phyloP scores from a whole-genome alignment of 2,329 filamentous ascomycete genomes.

The Camillea tinctor region DNA sequence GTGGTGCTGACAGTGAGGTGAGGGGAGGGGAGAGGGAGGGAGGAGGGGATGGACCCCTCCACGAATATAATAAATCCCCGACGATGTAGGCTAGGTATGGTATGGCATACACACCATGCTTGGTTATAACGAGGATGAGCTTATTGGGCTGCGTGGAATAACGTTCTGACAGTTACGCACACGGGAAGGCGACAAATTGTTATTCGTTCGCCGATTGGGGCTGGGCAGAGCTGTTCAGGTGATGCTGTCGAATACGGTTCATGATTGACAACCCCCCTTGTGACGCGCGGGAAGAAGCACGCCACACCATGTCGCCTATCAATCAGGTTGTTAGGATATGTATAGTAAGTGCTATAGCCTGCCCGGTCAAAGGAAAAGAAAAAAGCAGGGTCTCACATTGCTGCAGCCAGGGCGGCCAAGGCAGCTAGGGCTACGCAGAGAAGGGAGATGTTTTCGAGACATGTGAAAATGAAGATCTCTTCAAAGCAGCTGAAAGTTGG shows the following conservation, averaged over 20 bases:
- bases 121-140: too few species aligned
- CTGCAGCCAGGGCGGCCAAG: background rate
- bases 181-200: too few species aligned
- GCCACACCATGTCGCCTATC: slow-evolving; percentile 7
- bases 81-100: too few species aligned
- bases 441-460: background rate
- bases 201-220: too few species aligned
- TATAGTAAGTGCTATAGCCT: slow-evolving; percentile 1
- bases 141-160: too few species aligned
- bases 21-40: too few species aligned
- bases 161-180: too few species aligned
- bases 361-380: background rate
- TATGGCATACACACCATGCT: too few species aligned
- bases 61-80: too few species aligned
- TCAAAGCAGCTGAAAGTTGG: background rate
- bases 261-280: slow-evolving; percentile 7
- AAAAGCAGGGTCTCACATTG: background rate
- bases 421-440: background rate
- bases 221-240: slow-evolving; percentile 10
- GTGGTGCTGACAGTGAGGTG: too few species aligned
- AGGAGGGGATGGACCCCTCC: too few species aligned
- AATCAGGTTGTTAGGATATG: background rate
- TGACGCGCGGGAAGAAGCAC: slow-evolving; percentile 8
- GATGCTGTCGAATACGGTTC: slow-evolving; percentile 18
- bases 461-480: background rate